These are phyloP conservation scores for Coemansia sp. DNA, from an alignment of 192 early-diverging fungal genomes.

Conservation along the genomic window DNA sequence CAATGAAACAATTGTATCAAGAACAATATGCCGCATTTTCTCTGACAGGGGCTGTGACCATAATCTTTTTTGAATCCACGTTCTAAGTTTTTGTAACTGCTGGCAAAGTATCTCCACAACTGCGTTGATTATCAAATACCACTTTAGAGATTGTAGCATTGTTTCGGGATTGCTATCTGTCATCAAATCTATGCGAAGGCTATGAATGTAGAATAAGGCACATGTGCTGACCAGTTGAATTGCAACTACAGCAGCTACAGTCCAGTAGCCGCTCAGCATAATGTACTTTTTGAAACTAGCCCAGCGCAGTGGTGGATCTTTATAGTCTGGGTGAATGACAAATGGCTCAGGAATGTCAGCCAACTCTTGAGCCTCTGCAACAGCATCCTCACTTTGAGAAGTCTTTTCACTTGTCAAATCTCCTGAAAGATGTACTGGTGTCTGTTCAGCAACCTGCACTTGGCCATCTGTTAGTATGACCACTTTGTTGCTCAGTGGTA, in stretches of 20 bases:
- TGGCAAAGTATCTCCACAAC: constrained; percentile 3
- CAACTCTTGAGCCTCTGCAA: not conserved
- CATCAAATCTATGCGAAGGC: constrained; percentile 23
- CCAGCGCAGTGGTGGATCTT: constrained; percentile 1
- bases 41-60: constrained; percentile 7
- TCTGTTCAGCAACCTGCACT: constrained; percentile 5
- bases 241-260: constrained; percentile 1
- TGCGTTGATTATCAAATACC: constrained; percentile 26
- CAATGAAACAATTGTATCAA: constrained; percentile 6
- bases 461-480: constrained; percentile 17
- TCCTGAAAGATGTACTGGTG: not conserved
- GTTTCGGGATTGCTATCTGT: constrained; percentile 26
- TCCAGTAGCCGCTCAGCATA: constrained; percentile 20
- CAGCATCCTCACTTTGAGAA: not conserved
- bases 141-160: constrained; percentile 19
- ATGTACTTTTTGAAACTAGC: no score
- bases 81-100: constrained; percentile 8
- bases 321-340: constrained; percentile 1
- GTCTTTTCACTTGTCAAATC: not conserved
- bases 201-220: constrained; percentile 15
- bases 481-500: no score
- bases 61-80: not conserved
- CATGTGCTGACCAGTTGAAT: constrained; percentile 13
- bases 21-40: not conserved
- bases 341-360: not conserved